Evolutionary conservation across 2,329 filamentous ascomycete species (phyloP).

Genomic region (Shiraia sp.): DNA sequence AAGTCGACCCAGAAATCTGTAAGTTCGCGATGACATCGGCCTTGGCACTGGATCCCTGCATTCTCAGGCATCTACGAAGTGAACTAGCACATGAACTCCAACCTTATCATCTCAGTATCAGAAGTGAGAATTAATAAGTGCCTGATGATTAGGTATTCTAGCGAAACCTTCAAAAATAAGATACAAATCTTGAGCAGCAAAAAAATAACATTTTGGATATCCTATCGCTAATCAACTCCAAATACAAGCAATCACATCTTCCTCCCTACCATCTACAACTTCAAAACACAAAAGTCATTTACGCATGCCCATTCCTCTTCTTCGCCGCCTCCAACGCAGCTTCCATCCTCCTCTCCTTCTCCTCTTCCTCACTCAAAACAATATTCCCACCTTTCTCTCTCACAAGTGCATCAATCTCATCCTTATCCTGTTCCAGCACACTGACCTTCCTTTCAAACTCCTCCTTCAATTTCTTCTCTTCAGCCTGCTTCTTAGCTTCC

Average conservation of each 20-base stretch:
- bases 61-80: not conserved
- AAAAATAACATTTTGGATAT: too few relatives aligned
- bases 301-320: conserved; percentile 52
- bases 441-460: conserved; percentile 46
- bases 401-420: conserved; percentile 33
- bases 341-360: conserved; percentile 53
- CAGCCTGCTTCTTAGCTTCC: conserved; percentile 39
- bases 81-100: not conserved
- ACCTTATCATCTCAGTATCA: too few relatives aligned
- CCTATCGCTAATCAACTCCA: too few relatives aligned
- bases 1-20: conserved; percentile 6
- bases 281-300: too few relatives aligned
- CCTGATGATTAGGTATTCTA: too few relatives aligned
- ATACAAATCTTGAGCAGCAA: too few relatives aligned
- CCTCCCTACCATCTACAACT: not conserved
- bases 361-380: conserved; percentile 36
- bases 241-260: too few relatives aligned
- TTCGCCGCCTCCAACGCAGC: conserved; percentile 59
- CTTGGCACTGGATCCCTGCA: conserved; percentile 21
- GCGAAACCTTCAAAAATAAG: too few relatives aligned
- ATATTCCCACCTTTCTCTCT: conserved; percentile 26
- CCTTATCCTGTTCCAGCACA: conserved; percentile 41
- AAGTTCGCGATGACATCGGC: conserved; percentile 26
- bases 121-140: too few relatives aligned
- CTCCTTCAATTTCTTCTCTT: conserved; percentile 36